These are phyloP conservation scores for Durusdinium trenchii DNA, from an alignment of 73 alveolate species.

Conservation along the genomic window DNA sequence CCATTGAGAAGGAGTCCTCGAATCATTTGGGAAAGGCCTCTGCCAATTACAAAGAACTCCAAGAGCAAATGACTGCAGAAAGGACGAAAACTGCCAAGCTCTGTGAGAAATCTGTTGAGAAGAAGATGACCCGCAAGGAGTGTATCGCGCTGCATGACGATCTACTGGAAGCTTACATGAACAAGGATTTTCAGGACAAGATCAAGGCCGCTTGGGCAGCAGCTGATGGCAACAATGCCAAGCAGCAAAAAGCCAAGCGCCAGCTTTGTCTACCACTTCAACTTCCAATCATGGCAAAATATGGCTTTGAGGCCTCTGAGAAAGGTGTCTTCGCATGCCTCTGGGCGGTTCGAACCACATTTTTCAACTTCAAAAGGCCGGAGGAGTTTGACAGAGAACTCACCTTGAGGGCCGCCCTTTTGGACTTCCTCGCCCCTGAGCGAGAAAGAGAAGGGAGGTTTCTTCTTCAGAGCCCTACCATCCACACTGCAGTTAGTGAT, in stretches of 20 bases:
- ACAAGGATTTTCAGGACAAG: not conserved
- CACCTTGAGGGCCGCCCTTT: not conserved
- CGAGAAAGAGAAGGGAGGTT: too few species aligned
- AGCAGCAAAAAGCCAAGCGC: conserved; percentile 60
- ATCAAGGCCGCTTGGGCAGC: conserved; percentile 36
- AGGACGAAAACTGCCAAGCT: conserved; percentile 62
- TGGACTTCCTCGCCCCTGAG: conserved; percentile 75
- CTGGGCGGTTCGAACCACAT: conserved; percentile 83
- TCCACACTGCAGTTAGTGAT: too few species aligned
- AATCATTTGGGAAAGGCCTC: conserved; percentile 46
- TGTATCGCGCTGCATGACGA: conserved; percentile 62
- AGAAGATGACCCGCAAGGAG: conserved; percentile 26
- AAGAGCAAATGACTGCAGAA: conserved; percentile 42
- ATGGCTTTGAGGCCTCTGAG: conserved; percentile 73
- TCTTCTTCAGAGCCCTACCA: too few species aligned
- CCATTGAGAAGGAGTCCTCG: conserved; percentile 52
- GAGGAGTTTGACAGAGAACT: conserved; percentile 37
- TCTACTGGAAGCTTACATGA: conserved; percentile 43
- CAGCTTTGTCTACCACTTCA: conserved; percentile 68
- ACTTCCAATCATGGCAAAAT: conserved; percentile 63
- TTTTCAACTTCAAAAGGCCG: conserved; percentile 39
- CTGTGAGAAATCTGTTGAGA: conserved; percentile 40
- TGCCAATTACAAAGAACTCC: not conserved
- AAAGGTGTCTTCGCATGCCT: conserved; percentile 58
- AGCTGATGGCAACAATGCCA: not conserved